Base-by-base conservation (phyloP, 2,329 filamentous ascomycete genomes). In the Alternaria ethzedia region DNA sequence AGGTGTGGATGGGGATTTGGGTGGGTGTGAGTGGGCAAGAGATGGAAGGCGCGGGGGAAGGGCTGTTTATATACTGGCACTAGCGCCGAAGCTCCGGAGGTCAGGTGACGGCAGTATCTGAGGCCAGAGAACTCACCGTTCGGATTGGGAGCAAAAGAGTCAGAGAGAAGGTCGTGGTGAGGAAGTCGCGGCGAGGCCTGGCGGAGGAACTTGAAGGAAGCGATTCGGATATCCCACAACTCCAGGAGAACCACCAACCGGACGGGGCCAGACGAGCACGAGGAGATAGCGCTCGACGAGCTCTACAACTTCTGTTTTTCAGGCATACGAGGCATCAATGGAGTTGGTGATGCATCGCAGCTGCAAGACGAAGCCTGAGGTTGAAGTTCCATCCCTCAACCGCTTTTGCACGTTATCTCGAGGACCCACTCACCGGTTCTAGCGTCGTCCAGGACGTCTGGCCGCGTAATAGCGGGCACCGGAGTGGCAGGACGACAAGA, bases 221-320 rank as follows among this genome's bases (percentile, higher is more conserved):
- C 23, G n/a, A 26, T 30, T 57, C 47, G 54, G 58, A 23, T 45
- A 47, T 21, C 50, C 45, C 32, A 41, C 59, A 10, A 36, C 62
- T 63, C 43, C 57, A 54, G 55, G 6, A 51, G 57, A 44, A 51
- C 26, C 49, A 28, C 52, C 46, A 57, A 23, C 26, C 51, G 30
- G 36, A 65, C 17, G 13, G 26, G 20, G 10, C 41, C 58, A 30
- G 65, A 44, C 58, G 15, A 26, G 56, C 47, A 64, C 45, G 59
- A 69, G 52, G 50, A 47, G 68, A 72, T 65, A 70, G 68, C 64
- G 52, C 63, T 68, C 26, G 55, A 57, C 52, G 62, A 76, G 69
- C 41, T 75, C 58, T 70, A 67, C 60, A 57, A 69, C 59, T 57
- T 68, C 63, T 57, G 10, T 43, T 43, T 30, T 57, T 63, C 47